A percentile compares a stretch with the other conserved stretches of the same genome.
Conservation (phyloP, 1,284 basidiomycete genomes). For the Cutaneotrichosporon dermatis region DNA sequence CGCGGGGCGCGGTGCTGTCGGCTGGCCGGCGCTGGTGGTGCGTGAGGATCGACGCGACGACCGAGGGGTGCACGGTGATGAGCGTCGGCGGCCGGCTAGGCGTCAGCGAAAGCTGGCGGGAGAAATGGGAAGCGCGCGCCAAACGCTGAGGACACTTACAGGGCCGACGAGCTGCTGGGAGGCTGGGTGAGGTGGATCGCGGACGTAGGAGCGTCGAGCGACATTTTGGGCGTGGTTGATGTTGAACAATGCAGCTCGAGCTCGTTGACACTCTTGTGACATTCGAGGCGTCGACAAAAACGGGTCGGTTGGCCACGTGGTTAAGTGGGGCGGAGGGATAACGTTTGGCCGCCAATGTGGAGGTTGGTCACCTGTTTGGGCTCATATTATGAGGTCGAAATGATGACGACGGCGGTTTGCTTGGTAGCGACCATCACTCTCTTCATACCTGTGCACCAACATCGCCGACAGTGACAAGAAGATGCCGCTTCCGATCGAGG, state of each 20-base stretch:
- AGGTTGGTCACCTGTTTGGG: neutral
- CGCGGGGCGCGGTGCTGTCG: conserved; percentile 57
- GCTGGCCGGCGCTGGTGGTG: conserved; percentile 85
- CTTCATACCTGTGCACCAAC: neutral
- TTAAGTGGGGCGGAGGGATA: neutral
- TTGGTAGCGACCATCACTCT: too few relatives aligned
- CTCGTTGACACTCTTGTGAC: neutral
- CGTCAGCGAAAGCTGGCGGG: neutral
- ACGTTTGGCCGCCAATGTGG: conserved; percentile 3
- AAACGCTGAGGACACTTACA: conserved; percentile 20
- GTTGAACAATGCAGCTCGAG: conserved; percentile 2
- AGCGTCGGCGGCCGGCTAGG: conserved; percentile 61
- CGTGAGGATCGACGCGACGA: conserved; percentile 92
- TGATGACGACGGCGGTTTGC: too few relatives aligned
- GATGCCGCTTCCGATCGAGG: conserved; percentile 14
- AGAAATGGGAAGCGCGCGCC: too few relatives aligned
- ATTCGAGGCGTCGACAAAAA: conserved; percentile 5
- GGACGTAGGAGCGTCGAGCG: conserved; percentile 44
- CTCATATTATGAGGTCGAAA: too few relatives aligned
- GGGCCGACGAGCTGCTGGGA: conserved; percentile 36
- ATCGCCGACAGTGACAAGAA: conserved; percentile 6
- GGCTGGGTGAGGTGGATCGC: conserved; percentile 48
- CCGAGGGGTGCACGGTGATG: conserved; percentile 83
- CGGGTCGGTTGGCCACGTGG: neutral
- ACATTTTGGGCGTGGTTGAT: conserved; percentile 30